Base-by-base conservation (phyloP, 768 basidiomycete species). In the Cystobasidium onofrii region DNA sequence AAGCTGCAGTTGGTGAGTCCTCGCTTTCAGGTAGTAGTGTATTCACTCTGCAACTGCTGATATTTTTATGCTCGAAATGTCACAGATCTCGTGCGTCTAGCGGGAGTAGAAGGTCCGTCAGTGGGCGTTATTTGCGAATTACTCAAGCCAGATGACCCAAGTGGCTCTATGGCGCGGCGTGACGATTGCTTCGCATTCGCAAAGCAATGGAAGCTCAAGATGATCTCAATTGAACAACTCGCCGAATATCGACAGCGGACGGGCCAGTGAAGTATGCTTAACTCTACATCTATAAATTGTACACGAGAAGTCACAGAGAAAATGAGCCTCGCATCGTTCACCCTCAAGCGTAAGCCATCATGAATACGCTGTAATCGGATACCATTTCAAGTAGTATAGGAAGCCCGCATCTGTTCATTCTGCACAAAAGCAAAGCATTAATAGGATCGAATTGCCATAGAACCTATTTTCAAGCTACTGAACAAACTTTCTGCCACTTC, bases 181-280 rank as follows among this genome's bases (percentile, higher is more conserved):
- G 94, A 98, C 78, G 94, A 93, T 78, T 95, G 94, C 79, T 85
- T 92, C 75, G 85, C 87, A 43, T 98, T 99, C 79, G 94, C 96
- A 13, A 87, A 91, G 81, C 83, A 85, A 27, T 93, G 90, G 89
- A 90, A 91, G 10, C 79, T 98, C 69, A 92, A 90, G 80, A 91
- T 96, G 88, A 91, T 99, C 79, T 94, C 90, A 74, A 89, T 99
- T 6, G 93, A 93, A 77, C 83, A 82, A 77, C 76, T 85, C 74
- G 81, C 79, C 33, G 75, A 80, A 55, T 84, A 81, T 70, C 27
- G 76, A 71, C 50, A 55, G 17, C 50, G 55, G 55, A 52, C 41
- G 18, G 46, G 41, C 9, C 9, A 50, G 46, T 50, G n/a, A 50
- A 43, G n/a, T n/a, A n/a, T n/a, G n/a, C n/a, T n/a, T n/a, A n/a